phyloP scores from a whole-genome alignment of 371 early-diverging fungal species.

The Mucor velutinosus region DNA sequence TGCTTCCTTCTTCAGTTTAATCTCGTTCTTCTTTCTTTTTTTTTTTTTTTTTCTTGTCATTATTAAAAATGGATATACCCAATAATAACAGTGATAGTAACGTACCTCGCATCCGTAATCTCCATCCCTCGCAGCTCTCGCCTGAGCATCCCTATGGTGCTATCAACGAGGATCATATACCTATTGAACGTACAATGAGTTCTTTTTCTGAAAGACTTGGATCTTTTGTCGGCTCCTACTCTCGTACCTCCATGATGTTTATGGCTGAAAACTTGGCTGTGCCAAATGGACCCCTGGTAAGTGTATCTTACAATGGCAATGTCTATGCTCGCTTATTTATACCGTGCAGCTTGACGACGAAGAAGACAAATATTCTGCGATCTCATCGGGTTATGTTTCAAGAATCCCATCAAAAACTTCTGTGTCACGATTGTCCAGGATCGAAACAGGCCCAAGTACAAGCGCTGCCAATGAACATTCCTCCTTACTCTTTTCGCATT shows the following conservation, averaged over 20 bases:
- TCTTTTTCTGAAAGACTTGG: slow-evolving; percentile 16
- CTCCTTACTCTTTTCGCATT: slow-evolving; percentile 30
- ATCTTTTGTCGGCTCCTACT: slow-evolving; percentile 50
- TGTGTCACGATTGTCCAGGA: slow-evolving; percentile 13
- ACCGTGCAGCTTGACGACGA: slow-evolving; percentile 20
- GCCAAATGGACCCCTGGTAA: slow-evolving; percentile 21
- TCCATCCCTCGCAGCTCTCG: slow-evolving; percentile 41
- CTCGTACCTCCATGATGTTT: slow-evolving; percentile 50
- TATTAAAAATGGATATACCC: neutral
- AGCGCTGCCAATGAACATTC: slow-evolving; percentile 16
- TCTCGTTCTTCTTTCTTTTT: neutral
- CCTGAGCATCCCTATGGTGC: slow-evolving; percentile 17
- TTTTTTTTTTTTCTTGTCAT: neutral
- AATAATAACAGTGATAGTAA: slow-evolving; percentile 2
- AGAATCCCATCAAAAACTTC: slow-evolving; percentile 13
- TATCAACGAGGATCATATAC: slow-evolving; percentile 5
- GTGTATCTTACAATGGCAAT: neutral
- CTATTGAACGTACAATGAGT: slow-evolving; percentile 13
- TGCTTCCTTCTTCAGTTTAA: neutral
- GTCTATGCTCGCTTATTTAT: neutral
- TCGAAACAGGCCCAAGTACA: slow-evolving; percentile 12
- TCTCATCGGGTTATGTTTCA: slow-evolving; percentile 7
- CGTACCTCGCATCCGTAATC: slow-evolving; percentile 36
- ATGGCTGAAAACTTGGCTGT: slow-evolving; percentile 58
- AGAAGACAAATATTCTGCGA: slow-evolving; percentile 31